These are phyloP conservation scores for Camellia japonica DNA, from an alignment of 148 eudicot species.

Conservation along the genomic window DNA sequence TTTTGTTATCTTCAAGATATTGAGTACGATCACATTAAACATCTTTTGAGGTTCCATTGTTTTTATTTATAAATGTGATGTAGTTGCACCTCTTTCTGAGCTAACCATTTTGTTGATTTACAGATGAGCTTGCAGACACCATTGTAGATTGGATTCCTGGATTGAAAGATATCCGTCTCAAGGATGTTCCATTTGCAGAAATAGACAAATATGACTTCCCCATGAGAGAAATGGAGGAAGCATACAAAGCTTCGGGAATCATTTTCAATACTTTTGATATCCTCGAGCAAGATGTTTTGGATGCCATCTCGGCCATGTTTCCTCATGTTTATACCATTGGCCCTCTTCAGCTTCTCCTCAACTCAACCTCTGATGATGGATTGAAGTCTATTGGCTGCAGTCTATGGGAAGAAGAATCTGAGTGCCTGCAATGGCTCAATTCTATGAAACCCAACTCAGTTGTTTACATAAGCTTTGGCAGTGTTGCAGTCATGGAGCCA, in stretches of 20 bases:
- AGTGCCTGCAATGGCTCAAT: conserved; percentile 41
- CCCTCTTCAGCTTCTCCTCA: conserved; percentile 27
- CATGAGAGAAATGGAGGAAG: conserved; percentile 14
- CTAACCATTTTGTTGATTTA: conserved; percentile 9
- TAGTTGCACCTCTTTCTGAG: neutral
- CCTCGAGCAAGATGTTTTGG: conserved; percentile 39
- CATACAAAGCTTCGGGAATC: conserved; percentile 32
- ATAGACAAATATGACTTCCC: conserved; percentile 25
- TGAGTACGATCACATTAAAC: neutral
- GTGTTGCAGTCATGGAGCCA: conserved; percentile 20
- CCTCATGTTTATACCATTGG: conserved; percentile 40
- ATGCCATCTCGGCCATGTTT: conserved; percentile 18
- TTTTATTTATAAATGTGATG: neutral
- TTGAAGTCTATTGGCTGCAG: conserved; percentile 4
- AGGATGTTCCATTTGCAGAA: conserved; percentile 38
- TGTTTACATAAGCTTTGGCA: conserved; percentile 22
- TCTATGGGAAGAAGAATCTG: conserved; percentile 23
- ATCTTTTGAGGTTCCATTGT: neutral
- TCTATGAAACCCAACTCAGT: conserved; percentile 29
- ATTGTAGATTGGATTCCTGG: conserved; percentile 32
- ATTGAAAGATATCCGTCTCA: conserved; percentile 20
- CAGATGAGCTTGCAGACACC: conserved; percentile 41
- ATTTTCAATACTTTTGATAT: conserved; percentile 49
- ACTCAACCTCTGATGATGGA: neutral
- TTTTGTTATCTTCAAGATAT: neutral